Evolutionary conservation across 371 early-diverging fungal genomes (phyloP).

Genomic region (Mortierella sp.): DNA sequence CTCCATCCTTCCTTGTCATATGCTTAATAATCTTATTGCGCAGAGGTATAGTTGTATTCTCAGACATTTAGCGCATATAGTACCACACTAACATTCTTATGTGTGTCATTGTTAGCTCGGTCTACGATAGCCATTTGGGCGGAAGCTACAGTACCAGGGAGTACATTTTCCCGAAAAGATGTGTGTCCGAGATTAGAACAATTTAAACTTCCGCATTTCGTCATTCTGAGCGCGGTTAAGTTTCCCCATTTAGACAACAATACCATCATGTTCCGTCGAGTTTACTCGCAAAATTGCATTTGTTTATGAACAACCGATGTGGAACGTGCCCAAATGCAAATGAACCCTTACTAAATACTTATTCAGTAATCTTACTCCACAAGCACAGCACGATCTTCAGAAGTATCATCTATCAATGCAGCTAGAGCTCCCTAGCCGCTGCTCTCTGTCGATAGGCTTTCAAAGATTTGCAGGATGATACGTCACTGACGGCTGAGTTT

Average conservation of each 20-base stretch:
- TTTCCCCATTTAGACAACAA: constrained; percentile 21
- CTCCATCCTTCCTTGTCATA: too few relatives aligned
- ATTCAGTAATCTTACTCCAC: too few relatives aligned
- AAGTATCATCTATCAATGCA: too few relatives aligned
- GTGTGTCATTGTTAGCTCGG: neutral
- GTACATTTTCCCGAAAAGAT: neutral
- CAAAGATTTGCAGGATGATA: too few relatives aligned
- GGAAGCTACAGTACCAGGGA: neutral
- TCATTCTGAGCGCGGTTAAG: constrained; percentile 2
- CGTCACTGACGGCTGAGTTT: too few relatives aligned
- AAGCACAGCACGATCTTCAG: too few relatives aligned
- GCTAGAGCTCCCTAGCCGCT: too few relatives aligned
- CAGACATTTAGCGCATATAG: neutral
- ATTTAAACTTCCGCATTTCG: neutral
- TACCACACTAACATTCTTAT: neutral
- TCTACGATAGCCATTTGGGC: neutral
- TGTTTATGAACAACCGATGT: neutral
- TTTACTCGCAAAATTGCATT: neutral
- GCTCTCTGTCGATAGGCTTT: too few relatives aligned
- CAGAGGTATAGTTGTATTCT: too few relatives aligned
- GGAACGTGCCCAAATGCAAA: constrained; percentile 7
- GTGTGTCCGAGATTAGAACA: neutral
- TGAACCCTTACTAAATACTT: neutral
- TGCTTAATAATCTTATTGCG: too few relatives aligned
- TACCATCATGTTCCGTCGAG: neutral